phyloP scores from a whole-genome alignment of 441 rosid genomes.

The Pelargonium citronellum region DNA sequence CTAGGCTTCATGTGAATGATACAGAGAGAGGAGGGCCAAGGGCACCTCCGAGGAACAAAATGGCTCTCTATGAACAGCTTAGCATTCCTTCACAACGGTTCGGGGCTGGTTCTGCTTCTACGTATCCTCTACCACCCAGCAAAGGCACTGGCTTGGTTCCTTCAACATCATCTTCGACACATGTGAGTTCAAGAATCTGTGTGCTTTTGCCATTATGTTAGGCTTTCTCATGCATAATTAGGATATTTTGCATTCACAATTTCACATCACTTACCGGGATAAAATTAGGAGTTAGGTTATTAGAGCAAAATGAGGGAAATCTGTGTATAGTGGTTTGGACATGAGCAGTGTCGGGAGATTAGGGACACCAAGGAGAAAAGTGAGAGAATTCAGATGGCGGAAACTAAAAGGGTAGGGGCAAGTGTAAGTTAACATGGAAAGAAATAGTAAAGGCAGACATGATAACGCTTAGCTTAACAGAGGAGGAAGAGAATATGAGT shows the following conservation, averaged over 20 bases:
- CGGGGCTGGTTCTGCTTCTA: slow-evolving; percentile 37
- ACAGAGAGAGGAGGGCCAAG: slow-evolving; percentile 82
- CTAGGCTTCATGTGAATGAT: slow-evolving; percentile 83
- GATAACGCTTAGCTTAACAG: too few relatives aligned
- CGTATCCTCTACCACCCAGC: slow-evolving; percentile 34
- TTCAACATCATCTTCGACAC: slow-evolving; percentile 37
- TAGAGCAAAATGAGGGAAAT: too few relatives aligned
- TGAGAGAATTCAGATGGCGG: too few relatives aligned
- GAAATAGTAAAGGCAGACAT: too few relatives aligned
- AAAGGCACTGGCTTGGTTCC: slow-evolving; percentile 33
- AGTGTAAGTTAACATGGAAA: too few relatives aligned
- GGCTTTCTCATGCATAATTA: slow-evolving; percentile 5
- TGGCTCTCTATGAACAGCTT: slow-evolving; percentile 95
- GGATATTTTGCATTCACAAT: not conserved
- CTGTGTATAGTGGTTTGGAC: slow-evolving; percentile 10
- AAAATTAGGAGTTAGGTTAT: too few relatives aligned
- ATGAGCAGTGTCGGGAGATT: too few relatives aligned
- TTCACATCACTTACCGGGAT: too few relatives aligned
- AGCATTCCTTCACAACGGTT: slow-evolving; percentile 75
- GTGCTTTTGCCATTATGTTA: not conserved
- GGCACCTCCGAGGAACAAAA: slow-evolving; percentile 97
- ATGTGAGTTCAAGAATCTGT: slow-evolving; percentile 37
- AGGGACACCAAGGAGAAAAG: too few relatives aligned
- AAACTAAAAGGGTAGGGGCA: too few relatives aligned
- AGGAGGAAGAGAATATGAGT: too few relatives aligned